A percentile compares a stretch with the other conserved stretches of the same genome.
phyloP scores from a whole-genome alignment of 2,329 filamentous ascomycete species.

The Bipolaris sorokiniana region DNA sequence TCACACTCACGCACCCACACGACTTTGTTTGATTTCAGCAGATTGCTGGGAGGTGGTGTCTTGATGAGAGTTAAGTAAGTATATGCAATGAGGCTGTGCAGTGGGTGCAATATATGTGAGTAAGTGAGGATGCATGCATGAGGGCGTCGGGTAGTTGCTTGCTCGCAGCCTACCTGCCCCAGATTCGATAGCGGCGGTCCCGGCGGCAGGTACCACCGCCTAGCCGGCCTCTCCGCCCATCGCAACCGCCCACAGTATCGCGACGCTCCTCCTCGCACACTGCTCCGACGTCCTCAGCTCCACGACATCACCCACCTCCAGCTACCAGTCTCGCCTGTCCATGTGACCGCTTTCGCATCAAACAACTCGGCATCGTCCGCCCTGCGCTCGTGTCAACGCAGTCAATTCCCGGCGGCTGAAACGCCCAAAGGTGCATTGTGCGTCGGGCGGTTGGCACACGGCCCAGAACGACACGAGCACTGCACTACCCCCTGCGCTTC shows the following conservation, averaged over 20 bases:
- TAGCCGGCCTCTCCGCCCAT: slow-evolving; percentile 5
- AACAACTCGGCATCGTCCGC: slow-evolving; percentile 27
- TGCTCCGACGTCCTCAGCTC: slow-evolving; percentile 21
- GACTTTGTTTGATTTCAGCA: background rate
- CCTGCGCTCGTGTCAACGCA: slow-evolving; percentile 31
- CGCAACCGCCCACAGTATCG: slow-evolving; percentile 8
- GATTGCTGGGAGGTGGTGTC: background rate
- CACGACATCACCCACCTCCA: slow-evolving; percentile 23
- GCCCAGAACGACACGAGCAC: slow-evolving; percentile 27
- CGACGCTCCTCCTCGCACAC: slow-evolving; percentile 12
- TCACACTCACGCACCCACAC: background rate
- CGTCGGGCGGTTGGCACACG: slow-evolving; percentile 32
- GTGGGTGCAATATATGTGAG: background rate
- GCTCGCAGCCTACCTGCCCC: slow-evolving; percentile 2
- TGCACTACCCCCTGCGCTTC: slow-evolving; percentile 21
- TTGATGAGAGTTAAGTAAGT: too few species aligned
- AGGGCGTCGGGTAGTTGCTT: background rate
- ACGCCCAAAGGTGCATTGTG: slow-evolving; percentile 43
- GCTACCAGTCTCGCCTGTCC: slow-evolving; percentile 32
- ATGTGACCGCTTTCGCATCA: slow-evolving; percentile 24
- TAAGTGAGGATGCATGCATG: background rate
- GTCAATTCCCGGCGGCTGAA: slow-evolving; percentile 40
- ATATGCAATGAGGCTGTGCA: background rate
- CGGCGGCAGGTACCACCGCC: slow-evolving; percentile 27
- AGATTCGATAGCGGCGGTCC: slow-evolving; percentile 21